Percentiles rank a stretch among this genome's conserved stretches.
Conservation (phyloP, 2,329 filamentous ascomycete genomes). For the Xylaria sp. region DNA sequence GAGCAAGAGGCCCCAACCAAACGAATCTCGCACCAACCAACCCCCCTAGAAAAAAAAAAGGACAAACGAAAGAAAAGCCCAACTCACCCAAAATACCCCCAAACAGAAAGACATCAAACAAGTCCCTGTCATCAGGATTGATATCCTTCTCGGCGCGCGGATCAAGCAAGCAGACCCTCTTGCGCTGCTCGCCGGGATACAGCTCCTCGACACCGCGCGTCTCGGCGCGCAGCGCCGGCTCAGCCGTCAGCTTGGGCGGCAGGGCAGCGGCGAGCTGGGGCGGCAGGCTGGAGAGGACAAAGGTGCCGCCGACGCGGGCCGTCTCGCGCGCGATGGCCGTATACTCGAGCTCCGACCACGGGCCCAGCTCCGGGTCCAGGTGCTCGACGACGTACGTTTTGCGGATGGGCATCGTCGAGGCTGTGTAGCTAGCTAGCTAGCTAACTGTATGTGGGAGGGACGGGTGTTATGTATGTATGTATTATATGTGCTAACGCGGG, state of each 20-base stretch:
- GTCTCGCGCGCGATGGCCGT: slow-evolving; percentile 84
- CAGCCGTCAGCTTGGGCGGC: slow-evolving; percentile 69
- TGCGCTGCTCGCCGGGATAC: slow-evolving; percentile 66
- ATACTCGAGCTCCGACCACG: slow-evolving; percentile 96
- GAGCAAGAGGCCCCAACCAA: no score
- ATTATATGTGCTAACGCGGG: no score
- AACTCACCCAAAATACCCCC: slow-evolving; percentile 87
- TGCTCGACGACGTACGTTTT: slow-evolving; percentile 96
- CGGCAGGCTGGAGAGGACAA: slow-evolving; percentile 84
- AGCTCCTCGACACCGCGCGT: slow-evolving; percentile 81
- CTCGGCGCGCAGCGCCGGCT: slow-evolving; percentile 73
- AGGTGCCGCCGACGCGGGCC: slow-evolving; percentile 66
- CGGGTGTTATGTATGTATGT: no score
- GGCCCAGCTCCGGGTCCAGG: slow-evolving; percentile 90
- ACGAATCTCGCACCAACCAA: background rate
- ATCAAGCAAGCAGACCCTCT: slow-evolving; percentile 85
- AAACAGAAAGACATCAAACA: slow-evolving; percentile 91
- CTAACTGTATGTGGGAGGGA: background rate
- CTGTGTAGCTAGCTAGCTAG: background rate
- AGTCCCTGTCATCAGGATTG: slow-evolving; percentile 78
- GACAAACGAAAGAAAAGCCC: slow-evolving; percentile 11
- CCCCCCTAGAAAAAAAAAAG: background rate
- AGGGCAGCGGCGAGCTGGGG: slow-evolving; percentile 70
- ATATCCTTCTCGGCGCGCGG: slow-evolving; percentile 83
- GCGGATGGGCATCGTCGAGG: slow-evolving; percentile 35